Evolutionary conservation across 495 filamentous ascomycete genomes (phyloP).

Genomic region (Cercophora sp.): DNA sequence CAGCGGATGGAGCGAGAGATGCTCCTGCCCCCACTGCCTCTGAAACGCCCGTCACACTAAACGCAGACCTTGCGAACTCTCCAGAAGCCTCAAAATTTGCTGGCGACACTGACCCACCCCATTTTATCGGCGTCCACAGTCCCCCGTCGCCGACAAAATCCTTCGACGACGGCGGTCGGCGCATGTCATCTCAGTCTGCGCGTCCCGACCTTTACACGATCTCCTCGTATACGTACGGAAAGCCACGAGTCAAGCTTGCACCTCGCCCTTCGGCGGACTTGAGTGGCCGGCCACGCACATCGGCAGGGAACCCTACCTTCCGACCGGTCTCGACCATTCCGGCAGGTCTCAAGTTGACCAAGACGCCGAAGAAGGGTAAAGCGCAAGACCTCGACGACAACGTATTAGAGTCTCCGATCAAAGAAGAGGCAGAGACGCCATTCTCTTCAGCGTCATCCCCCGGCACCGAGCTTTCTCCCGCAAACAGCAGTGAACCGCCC

Average conservation of each 20-base stretch:
- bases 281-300: slow-evolving; percentile 60
- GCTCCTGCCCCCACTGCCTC: background rate
- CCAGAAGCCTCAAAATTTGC: slow-evolving; percentile 41
- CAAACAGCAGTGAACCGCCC: slow-evolving; percentile 30
- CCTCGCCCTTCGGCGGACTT: slow-evolving; percentile 75
- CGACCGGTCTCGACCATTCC: slow-evolving; percentile 71
- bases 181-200: slow-evolving; percentile 61
- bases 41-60: slow-evolving; percentile 26
- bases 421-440: slow-evolving; percentile 23
- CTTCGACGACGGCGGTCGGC: slow-evolving; percentile 34
- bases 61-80: slow-evolving; percentile 32
- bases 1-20: background rate
- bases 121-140: slow-evolving; percentile 34
- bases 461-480: slow-evolving; percentile 20
- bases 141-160: slow-evolving; percentile 39
- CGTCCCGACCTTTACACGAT: slow-evolving; percentile 62
- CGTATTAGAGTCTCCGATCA: slow-evolving; percentile 19
- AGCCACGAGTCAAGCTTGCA: slow-evolving; percentile 76
- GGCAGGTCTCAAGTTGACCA: slow-evolving; percentile 49
- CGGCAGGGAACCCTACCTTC: slow-evolving; percentile 46
- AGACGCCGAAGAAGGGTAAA: slow-evolving; percentile 39
- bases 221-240: slow-evolving; percentile 51
- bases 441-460: slow-evolving; percentile 13
- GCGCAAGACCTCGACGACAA: slow-evolving; percentile 31
- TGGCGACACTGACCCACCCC: slow-evolving; percentile 32